These are phyloP conservation scores for Fusarium setosum DNA, from an alignment of 2,329 filamentous ascomycete species.

Conservation along the genomic window DNA sequence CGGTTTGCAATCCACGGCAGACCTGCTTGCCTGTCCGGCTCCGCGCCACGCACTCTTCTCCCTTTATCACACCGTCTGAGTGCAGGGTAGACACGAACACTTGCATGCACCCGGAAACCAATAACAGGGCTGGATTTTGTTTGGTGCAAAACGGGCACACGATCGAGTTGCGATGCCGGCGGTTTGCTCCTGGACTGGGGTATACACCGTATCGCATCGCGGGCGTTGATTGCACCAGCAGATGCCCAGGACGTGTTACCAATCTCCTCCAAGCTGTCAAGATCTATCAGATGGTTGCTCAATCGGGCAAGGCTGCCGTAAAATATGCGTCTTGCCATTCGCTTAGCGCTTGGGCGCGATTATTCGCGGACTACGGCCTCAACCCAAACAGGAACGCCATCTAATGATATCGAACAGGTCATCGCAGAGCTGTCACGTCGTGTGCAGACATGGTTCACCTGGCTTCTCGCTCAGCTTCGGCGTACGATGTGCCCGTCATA, in stretches of 20 bases:
- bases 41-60: conserved; percentile 6
- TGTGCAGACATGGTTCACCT: conserved; percentile 1
- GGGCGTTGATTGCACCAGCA: not conserved
- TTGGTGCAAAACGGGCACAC: not conserved
- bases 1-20: conserved; percentile 20
- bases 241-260: not conserved
- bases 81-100: conserved; percentile 5
- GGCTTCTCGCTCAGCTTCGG: not conserved
- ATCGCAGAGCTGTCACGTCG: conserved; percentile 6
- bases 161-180: not conserved
- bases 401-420: not conserved
- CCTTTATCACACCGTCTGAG: conserved; percentile 9
- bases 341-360: conserved; percentile 10
- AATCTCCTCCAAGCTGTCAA: conserved; percentile 1
- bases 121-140: not conserved
- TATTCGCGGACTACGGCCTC: conserved; percentile 2
- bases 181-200: not conserved
- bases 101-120: not conserved
- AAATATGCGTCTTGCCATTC: conserved; percentile 18
- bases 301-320: conserved; percentile 17
- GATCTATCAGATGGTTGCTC: conserved; percentile 23
- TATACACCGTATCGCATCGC: not conserved
- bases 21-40: conserved; percentile 11
- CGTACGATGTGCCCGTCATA: not conserved
- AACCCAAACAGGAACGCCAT: not conserved